Evolutionary conservation across 106 monocot species (phyloP), one percentile per base, ranked within the genome.

Genomic region (Phalaenopsis aphrodite): DNA sequence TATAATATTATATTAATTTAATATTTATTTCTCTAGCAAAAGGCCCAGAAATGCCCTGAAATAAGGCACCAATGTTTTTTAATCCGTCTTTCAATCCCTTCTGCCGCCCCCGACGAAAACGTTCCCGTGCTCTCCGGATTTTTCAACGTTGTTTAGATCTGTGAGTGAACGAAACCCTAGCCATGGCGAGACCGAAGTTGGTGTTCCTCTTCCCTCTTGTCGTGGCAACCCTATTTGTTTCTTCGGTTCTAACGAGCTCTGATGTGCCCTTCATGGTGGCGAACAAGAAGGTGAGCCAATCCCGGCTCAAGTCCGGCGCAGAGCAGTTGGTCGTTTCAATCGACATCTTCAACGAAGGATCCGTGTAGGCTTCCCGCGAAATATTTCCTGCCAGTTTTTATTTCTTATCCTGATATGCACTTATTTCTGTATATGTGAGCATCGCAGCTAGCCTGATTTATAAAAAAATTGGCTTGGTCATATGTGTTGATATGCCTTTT

Each of bases 341-440:
- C 77, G 94, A 99, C 64, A 77, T 99, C 78, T 99, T 95, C 88
- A 99, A 95, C 87, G 65, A 95, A 82, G 98, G 98, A 93, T 93
- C 98, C 8, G 86, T 88, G 98, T 99, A 68, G 55, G 92, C 86
- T 75, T 72, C 69, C 56, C 9, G 24, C 42, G 21, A 48, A 49
- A 24, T 49, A 3, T 42, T 2, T 52, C 6, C 43, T 76, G 18
- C 39, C 39, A 38, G 10, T 0, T 39, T 14, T 69, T 39, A 39
- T 41, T 8, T 17, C 12, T 37, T 17, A 8, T 16, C 37, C 37
- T 68, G 37, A 14, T 68, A 14, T 68, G 69, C 15, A 12, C 14
- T 69, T 69, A 30, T 14, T 39, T 69, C 69, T n/a, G n/a, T n/a
- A n/a, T n/a, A n/a, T 69, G 12, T 69, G 15, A 39, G 14, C 1